Evolutionary conservation across 306 rosid species (phyloP), one percentile per base, ranked within the genome.

Genomic region (Lupinus albus): DNA sequence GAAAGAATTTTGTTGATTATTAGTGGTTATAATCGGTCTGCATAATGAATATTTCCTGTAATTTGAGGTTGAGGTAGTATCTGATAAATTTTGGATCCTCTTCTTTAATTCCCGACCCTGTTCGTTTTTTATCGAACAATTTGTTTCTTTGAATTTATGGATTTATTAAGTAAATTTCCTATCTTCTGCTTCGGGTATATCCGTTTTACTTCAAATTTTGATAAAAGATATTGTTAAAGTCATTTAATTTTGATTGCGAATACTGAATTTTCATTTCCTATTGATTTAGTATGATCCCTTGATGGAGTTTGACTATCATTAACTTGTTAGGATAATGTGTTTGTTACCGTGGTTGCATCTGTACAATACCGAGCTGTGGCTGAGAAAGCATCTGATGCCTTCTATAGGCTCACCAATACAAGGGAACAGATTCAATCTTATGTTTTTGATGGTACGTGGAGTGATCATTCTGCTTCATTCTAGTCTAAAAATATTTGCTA

Each of bases 361-460:
- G 68, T 89, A 68, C 89, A 89, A 76, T 86, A 84, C 64, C 85
- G 87, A 3, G 87, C 87, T 38, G 62, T 83, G 47, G 76, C 88
- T 35, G 86, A 78, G 5, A 81, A 86, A 63, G 84, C 89, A 11
- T 46, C 80, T 0, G 91, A 89, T 80, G 93, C 93, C 55, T 89
- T 86, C 82, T 89, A 89, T 63, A 81, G 79, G 82, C 93, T 89
- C 76, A 71, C 84, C 45, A 83, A 81, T 78, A 75, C 87, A 57
- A 84, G 78, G 79, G 77, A 61, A 39, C 93, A 87, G 81, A 85
- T 89, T 76, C 93, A 85, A 14, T 71, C 91, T 47, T 87, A 84
- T 78, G 96, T 84, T 66, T 89, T 81, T 62, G 88, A 84, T 73
- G 96, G 93, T 89, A 76, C 4, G 85, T 38, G 18, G 12, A 32